These are phyloP conservation scores for Daedaleopsis sinensis DNA, from an alignment of 768 basidiomycete species.

Conservation along the genomic window DNA sequence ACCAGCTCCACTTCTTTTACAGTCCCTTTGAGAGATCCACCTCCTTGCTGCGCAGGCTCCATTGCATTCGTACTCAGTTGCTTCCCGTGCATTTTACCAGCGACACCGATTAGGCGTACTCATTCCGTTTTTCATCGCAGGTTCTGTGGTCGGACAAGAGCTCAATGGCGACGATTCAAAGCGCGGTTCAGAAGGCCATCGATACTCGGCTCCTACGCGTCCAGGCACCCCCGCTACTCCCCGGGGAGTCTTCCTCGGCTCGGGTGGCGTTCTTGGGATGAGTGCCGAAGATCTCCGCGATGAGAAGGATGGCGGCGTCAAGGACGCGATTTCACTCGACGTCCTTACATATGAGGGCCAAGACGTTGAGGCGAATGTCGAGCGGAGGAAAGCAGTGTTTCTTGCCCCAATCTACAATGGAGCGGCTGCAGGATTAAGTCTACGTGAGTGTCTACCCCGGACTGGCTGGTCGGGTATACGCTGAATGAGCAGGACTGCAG, in stretches of 20 bases:
- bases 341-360: slow-evolving; percentile 8
- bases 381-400: slow-evolving; percentile 34
- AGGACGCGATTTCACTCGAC: slow-evolving; percentile 11
- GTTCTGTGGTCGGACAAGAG: too few species aligned
- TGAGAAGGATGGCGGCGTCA: slow-evolving; percentile 18
- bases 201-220: too few species aligned
- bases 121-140: too few species aligned
- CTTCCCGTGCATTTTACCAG: too few species aligned
- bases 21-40: too few species aligned
- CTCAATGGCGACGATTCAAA: too few species aligned
- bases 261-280: slow-evolving; percentile 22
- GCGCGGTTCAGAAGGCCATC: too few species aligned
- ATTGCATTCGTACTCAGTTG: too few species aligned
- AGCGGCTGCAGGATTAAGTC: slow-evolving; percentile 34
- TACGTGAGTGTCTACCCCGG: slow-evolving; percentile 26
- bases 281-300: slow-evolving; percentile 23
- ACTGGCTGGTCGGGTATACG: neutral
- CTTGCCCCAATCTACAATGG: slow-evolving; percentile 43
- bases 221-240: slow-evolving; percentile 28
- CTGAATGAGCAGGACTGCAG: slow-evolving; percentile 34
- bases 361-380: slow-evolving; percentile 35
- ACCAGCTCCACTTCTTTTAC: too few species aligned
- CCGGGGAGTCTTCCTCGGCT: slow-evolving; percentile 26
- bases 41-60: too few species aligned
- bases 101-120: too few species aligned